These are phyloP conservation scores for Logfia minima DNA, from an alignment of 129 eudicot genomes.

Conservation along the genomic window DNA sequence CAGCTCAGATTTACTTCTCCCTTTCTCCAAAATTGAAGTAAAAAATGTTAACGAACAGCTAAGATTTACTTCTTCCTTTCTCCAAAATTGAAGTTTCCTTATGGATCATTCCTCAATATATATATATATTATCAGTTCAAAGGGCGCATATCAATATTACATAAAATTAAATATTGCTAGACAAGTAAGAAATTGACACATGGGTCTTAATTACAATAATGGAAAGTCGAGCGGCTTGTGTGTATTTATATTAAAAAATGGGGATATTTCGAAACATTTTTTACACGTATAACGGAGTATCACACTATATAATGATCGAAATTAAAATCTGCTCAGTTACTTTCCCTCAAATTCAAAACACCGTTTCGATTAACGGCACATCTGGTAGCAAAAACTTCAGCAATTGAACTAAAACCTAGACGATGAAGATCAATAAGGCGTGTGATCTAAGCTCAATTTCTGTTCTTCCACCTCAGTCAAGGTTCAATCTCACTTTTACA, in stretches of 20 bases:
- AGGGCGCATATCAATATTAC: no score
- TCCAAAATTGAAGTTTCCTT: no score
- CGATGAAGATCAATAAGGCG: conserved; percentile 64
- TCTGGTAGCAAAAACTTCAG: conserved; percentile 17
- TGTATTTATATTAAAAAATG: background rate
- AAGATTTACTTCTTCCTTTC: no score
- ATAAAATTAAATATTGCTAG: no score
- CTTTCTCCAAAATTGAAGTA: no score
- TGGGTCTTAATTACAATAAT: background rate
- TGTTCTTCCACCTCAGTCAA: conserved; percentile 62
- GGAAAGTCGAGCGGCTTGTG: background rate
- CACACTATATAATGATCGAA: background rate
- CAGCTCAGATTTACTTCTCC: no score
- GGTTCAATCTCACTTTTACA: conserved; percentile 35
- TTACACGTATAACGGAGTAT: background rate
- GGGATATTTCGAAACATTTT: background rate
- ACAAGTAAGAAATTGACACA: no score
- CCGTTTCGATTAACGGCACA: conserved; percentile 18
- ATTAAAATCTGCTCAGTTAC: background rate
- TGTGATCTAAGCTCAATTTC: conserved; percentile 65
- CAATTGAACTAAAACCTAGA: conserved; percentile 30
- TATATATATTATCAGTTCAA: no score
- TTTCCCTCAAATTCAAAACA: conserved; percentile 17
- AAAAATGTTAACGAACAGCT: no score
- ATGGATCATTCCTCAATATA: no score